Evolutionary conservation across 164 flowering plant genomes (phyloP), one percentile per base, ranked within the genome.

Genomic region (Magnolia changhungtana): DNA sequence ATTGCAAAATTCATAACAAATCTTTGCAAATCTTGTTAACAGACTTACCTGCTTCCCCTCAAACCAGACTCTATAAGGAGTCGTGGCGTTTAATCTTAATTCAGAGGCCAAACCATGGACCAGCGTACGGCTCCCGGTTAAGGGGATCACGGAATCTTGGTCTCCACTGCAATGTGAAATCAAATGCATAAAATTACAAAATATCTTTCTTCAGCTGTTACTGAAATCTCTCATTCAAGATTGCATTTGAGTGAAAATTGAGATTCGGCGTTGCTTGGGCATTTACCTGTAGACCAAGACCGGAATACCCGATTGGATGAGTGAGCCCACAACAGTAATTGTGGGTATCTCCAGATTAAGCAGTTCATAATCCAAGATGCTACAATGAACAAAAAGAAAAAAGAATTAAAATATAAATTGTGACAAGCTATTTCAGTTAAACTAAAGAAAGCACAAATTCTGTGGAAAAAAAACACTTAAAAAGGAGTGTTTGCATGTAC

Each of bases 61-160:
- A 74, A 92, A 93, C 98, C 98, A 94, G 52, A 88, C 98, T 85
- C 95, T 80, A 79, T 94, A 94, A 21, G 98, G 95, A 29, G 84
- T 87, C 5, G 94, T 90, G 5, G 89, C 85, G 52, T 84, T 85
- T 4, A 92, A 85, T n/a, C 88, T 82, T 61, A 94, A 80, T 21
- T 86, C 69, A 72, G 78, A 71, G 18, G 98, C 95, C 65, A 94
- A 80, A 74, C 83, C 77, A 77, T 85, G 84, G 75, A 94, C 92
- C 31, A 94, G 79, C 8, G 80, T 87, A 69, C 98, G 82, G 63
- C 91, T 92, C 51, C 98, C 98, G 1, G 92, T 92, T 72, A 94
- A 77, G 37, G 98, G 98, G 65, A 94, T 87, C 6, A 94, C 97
- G 7, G 97, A 94, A 87, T 94, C 98, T 84, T 94, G 98, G 75